Evolutionary conservation across 148 eudicot species (phyloP), one percentile per base, ranked within the genome.

Genomic region (Suaeda aralocaspica): DNA sequence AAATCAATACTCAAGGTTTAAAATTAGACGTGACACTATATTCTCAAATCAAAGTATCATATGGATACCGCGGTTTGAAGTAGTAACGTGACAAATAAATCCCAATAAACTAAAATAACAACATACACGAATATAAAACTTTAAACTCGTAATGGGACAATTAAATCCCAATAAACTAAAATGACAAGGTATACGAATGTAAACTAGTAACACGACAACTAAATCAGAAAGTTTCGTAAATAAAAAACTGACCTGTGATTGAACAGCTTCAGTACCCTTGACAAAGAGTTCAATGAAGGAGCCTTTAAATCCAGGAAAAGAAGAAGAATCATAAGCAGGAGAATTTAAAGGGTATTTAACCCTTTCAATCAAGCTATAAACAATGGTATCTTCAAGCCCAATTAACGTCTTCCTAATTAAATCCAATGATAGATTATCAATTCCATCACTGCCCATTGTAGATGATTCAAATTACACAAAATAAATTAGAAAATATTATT

Each of bases 361-460:
- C 69, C 98, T 80, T 76, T 82, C 85, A 14, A 93, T 87, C 28
- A 93, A 86, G 63, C 74, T 70, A 75, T 81, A 90, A 24, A 93
- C 73, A 51, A 93, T 93, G 51, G 88, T 86, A 55, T 90, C 98
- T 79, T 93, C 98, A 76, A 83, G 86, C 34, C 86, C 74, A 51
- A 93, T 79, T 49, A 93, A 65, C 52, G 82, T 70, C 64, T 80
- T 52, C 66, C 94, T 78, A 13, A 89, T 74, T 12, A 83, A 72
- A 14, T 86, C 88, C 42, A 89, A 79, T 9, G 81, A 77, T 28
- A 82, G 31, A 30, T 46, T 39, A 11, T 69, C 79, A 44, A 3
- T 59, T 45, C 79, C 84, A 4, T 74, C 66, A 49, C 81, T 75
- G 82, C 72, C 71, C 84, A 81, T 81, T 60, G 57, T 64, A 25